phyloP scores from a whole-genome alignment of 805 yeast genomes.

The Candida awuae region DNA sequence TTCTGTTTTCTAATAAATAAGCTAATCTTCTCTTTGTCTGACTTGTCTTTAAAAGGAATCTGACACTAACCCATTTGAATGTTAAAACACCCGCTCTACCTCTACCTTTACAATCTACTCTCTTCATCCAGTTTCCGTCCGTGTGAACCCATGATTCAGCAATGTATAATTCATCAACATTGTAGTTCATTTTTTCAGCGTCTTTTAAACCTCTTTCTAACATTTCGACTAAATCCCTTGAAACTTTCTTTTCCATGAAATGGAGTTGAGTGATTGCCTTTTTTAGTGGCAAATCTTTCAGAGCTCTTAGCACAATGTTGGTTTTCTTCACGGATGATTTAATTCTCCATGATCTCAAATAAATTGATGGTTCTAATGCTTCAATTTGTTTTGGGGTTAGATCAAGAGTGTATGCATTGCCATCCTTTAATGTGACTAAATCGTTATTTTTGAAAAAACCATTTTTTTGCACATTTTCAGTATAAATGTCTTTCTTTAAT shows the following conservation, averaged over 20 bases:
- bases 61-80: constrained; percentile 73
- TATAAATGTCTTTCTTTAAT: constrained; percentile 58
- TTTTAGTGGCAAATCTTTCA: constrained; percentile 61
- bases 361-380: constrained; percentile 82
- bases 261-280: constrained; percentile 89
- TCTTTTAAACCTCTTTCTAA: constrained; percentile 65
- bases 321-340: constrained; percentile 88
- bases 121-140: constrained; percentile 66
- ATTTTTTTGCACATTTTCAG: constrained; percentile 48
- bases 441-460: constrained; percentile 65
- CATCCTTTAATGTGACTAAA: constrained; percentile 36
- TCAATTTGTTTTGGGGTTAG: constrained; percentile 62
- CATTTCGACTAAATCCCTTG: constrained; percentile 70
- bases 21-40: constrained; percentile 33
- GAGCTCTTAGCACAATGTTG: constrained; percentile 66
- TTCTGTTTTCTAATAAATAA: constrained; percentile 26
- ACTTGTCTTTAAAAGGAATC: constrained; percentile 67
- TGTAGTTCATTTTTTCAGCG: constrained; percentile 50
- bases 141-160: constrained; percentile 87
- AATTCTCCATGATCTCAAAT: constrained; percentile 69
- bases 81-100: constrained; percentile 77
- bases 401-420: constrained; percentile 39
- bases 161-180: constrained; percentile 58
- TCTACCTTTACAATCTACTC: constrained; percentile 80
- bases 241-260: constrained; percentile 71